Evolutionary conservation across 148 eudicot species (phyloP).

Genomic region (Camellia lanceoleosa): DNA sequence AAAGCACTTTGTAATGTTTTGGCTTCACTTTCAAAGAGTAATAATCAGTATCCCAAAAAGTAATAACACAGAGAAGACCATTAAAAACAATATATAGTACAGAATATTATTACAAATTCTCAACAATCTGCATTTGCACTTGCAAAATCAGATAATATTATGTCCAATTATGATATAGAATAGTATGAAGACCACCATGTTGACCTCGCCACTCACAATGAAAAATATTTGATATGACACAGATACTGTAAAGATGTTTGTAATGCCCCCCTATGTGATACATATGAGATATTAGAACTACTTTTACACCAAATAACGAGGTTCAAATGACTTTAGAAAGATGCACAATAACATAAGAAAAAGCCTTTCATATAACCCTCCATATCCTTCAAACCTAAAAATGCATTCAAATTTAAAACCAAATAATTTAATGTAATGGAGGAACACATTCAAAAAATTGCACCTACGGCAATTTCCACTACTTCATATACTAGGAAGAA

Average conservation of each 20-base stretch:
- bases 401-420: background rate
- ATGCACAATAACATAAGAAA: background rate
- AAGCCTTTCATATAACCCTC: background rate
- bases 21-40: background rate
- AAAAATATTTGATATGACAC: background rate
- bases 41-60: background rate
- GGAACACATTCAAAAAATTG: background rate
- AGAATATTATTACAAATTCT: background rate
- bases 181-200: background rate
- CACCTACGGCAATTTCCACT: background rate
- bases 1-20: background rate
- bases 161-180: background rate
- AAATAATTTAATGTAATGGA: background rate
- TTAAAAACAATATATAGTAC: background rate
- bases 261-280: too few species aligned
- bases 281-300: too few species aligned
- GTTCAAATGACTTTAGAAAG: background rate
- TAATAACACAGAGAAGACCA: background rate
- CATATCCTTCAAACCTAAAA: background rate
- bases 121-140: too few species aligned
- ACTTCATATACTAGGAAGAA: background rate
- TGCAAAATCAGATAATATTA: background rate
- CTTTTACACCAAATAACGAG: background rate
- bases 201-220: background rate
- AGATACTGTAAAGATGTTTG: too few species aligned